Evolutionary conservation across 2,329 filamentous ascomycete genomes (phyloP), one percentile per base, ranked within the genome.

Genomic region (Ciborinia camelliae): DNA sequence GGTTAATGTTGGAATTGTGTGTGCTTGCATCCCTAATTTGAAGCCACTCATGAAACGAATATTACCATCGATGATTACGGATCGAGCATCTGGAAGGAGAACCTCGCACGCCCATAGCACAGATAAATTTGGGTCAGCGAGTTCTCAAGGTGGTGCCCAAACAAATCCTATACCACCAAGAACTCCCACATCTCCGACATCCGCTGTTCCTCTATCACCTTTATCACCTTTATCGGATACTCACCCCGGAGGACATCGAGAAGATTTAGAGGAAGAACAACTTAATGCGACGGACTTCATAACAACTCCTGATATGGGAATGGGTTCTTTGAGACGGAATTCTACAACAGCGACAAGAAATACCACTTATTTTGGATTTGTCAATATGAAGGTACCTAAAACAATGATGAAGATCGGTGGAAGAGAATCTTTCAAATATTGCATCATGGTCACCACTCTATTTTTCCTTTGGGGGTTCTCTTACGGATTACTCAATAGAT

Each of bases 381-480:
- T 92, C 67, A 88, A 90, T 72, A 86, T 91, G 78, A 79, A 81
- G 45, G 79, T 80, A 68, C 87, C 86, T 3, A 91, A 90, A 76
- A 90, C 86, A 72, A 87, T 92, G 80, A 83, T 91, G 9, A 80
- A 85, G 28, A 84, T 86, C 64, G 86, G 84, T 1, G 81, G 81
- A 1, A 74, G 77, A 14, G 89, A 92, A 68, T 90, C 88, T 0
- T 78, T 90, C 69, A 89, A 87, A 68, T 91, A 91, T 68, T 88
- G 90, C 72, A 82, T 84, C 20, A 81, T 91, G 68, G 91, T 96
- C 28, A 91, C 90, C 1, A 83, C 93, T 8, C 80, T 97, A 0
- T 96, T 97, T 77, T 87, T 96, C 68, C 79, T 97, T 3, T 96
- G 92, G 92, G 93, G 93, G 0, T 89, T 97, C 65, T 92, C 92